These are phyloP conservation scores for Ogataea glucozyma DNA, from an alignment of 805 yeast genomes.

Conservation along the genomic window DNA sequence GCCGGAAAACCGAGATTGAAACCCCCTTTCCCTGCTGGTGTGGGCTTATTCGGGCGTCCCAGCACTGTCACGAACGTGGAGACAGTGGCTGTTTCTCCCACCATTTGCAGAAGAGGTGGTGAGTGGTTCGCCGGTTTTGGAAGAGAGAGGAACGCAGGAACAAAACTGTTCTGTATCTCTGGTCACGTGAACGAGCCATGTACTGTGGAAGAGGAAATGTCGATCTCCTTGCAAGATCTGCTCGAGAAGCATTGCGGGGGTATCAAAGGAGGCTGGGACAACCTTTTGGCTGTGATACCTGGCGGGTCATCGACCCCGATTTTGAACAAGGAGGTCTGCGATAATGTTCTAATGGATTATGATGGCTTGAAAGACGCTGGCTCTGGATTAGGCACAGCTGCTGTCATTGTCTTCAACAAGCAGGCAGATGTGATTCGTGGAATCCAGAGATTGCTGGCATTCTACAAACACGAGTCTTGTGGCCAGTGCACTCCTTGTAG, in stretches of 20 bases:
- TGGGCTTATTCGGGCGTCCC: constrained; percentile 88
- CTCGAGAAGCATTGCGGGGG: constrained; percentile 91
- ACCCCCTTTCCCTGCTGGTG: constrained; percentile 96
- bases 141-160: constrained; percentile 81
- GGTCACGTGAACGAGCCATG: constrained; percentile 93
- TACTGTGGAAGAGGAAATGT: constrained; percentile 93
- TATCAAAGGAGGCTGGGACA: constrained; percentile 91
- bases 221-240: constrained; percentile 79
- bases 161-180: constrained; percentile 81
- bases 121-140: constrained; percentile 85
- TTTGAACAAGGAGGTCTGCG: constrained; percentile 67
- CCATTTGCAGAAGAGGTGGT: constrained; percentile 86
- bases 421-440: constrained; percentile 82
- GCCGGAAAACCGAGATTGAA: constrained; percentile 92
- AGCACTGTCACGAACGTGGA: constrained; percentile 90
- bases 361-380: constrained; percentile 85
- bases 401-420: constrained; percentile 89
- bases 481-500: constrained; percentile 96
- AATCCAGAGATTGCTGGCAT: constrained; percentile 79
- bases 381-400: constrained; percentile 89
- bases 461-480: constrained; percentile 90
- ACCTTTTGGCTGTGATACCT: constrained; percentile 81
- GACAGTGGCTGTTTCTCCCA: constrained; percentile 88
- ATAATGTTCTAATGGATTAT: constrained; percentile 77
- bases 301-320: constrained; percentile 91